Percentiles rank a stretch among this genome's conserved stretches.
phyloP scores from a whole-genome alignment of 225 moss, liverwort and hornwort species.

The Pleurozium schreberi region DNA sequence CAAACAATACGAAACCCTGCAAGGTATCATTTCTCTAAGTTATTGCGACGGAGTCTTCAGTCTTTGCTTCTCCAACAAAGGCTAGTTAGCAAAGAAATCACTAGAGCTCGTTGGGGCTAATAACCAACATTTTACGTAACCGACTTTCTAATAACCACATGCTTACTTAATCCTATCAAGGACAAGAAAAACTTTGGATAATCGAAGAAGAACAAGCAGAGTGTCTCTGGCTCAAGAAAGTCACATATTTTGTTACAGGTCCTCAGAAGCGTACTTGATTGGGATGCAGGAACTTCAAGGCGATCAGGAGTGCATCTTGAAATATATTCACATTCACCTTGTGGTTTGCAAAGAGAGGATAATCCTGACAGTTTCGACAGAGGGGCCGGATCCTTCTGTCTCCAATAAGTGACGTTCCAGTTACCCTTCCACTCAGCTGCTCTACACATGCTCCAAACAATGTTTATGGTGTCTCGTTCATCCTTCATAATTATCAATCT shows the following conservation, averaged over 20 bases:
- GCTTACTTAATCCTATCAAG: background rate
- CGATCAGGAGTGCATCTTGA: background rate
- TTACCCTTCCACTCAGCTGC: constrained; percentile 26
- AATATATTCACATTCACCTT: background rate
- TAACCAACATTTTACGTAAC: background rate
- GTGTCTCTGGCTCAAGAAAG: background rate
- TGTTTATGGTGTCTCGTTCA: constrained; percentile 5
- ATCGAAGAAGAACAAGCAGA: background rate
- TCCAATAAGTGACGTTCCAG: constrained; percentile 10
- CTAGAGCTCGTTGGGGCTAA: background rate
- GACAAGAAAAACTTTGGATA: background rate
- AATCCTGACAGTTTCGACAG: background rate
- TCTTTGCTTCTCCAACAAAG: background rate
- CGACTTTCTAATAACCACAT: background rate
- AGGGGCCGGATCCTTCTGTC: background rate
- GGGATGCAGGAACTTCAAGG: background rate
- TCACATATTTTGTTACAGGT: background rate
- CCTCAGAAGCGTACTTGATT: background rate
- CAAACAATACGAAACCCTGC: background rate
- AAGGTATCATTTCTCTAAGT: background rate
- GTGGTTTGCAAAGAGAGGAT: background rate
- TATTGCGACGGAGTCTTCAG: background rate
- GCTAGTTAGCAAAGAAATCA: background rate
- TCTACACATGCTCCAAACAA: constrained; percentile 40
- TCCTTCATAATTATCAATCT: background rate